phyloP scores from a whole-genome alignment of 73 alveolate genomes.

The Paramecium caudatum region DNA sequence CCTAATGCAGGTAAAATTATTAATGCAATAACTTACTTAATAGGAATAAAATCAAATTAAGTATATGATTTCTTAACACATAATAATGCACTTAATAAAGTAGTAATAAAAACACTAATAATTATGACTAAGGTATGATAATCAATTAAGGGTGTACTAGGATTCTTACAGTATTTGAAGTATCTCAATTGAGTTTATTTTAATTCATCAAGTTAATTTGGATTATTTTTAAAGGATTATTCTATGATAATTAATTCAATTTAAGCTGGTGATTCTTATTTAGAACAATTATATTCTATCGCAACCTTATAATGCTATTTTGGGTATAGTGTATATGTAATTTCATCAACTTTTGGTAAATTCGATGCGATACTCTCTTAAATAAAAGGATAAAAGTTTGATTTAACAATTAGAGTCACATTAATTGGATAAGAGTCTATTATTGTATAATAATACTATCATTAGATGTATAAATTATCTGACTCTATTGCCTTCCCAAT shows the following conservation, averaged over 20 bases:
- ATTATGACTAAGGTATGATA: background rate
- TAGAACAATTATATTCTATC: background rate
- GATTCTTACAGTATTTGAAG: background rate
- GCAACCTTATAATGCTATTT: background rate
- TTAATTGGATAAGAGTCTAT: background rate
- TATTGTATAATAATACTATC: background rate
- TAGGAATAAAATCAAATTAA: background rate
- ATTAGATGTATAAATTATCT: background rate
- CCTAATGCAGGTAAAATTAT: constrained; percentile 6
- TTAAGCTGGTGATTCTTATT: background rate
- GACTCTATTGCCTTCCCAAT: constrained; percentile 30
- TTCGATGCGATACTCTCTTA: background rate
- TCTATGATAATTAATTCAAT: constrained; percentile 22
- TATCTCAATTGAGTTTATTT: background rate
- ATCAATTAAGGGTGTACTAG: constrained; percentile 4
- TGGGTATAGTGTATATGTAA: background rate
- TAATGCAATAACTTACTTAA: background rate
- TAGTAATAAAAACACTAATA: background rate
- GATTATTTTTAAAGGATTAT: constrained; percentile 28
- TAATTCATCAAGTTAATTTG: background rate
- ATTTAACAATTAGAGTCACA: background rate
- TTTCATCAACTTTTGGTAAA: constrained; percentile 29
- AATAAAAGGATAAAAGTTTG: constrained; percentile 15
- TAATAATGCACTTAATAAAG: background rate
- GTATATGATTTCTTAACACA: background rate